These are phyloP conservation scores for Erodium moschatum DNA, from an alignment of 441 rosid species.

Conservation along the genomic window DNA sequence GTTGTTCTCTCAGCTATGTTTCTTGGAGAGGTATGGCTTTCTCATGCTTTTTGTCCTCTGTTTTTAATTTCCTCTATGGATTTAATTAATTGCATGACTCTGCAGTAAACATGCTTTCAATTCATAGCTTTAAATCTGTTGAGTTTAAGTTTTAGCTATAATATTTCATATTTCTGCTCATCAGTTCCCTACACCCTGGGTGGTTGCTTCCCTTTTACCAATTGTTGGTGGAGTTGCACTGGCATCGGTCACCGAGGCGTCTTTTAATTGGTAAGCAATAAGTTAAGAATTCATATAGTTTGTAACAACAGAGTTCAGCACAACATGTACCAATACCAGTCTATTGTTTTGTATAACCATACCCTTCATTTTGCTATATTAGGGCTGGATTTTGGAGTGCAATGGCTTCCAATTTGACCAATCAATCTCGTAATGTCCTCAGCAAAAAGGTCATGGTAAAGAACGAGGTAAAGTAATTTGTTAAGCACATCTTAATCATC, in stretches of 20 bases:
- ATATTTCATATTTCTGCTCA: conserved; percentile 16
- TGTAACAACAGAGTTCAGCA: not conserved
- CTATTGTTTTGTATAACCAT: not conserved
- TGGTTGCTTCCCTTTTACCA: conserved; percentile 72
- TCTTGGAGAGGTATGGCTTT: conserved; percentile 60
- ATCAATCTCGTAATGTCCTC: conserved; percentile 94
- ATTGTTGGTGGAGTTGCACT: conserved; percentile 95
- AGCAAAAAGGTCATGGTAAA: conserved; percentile 95
- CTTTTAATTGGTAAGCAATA: conserved; percentile 73
- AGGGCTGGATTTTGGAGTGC: conserved; percentile 99
- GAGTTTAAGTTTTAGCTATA: conserved; percentile 5
- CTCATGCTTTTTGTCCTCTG: not conserved
- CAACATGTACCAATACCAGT: not conserved
- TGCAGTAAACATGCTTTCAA: not conserved
- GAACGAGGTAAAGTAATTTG: conserved; percentile 56
- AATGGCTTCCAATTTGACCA: conserved; percentile 96
- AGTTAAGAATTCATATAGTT: not conserved
- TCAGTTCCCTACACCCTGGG: conserved; percentile 80
- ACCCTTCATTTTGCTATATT: conserved; percentile 7
- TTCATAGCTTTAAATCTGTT: not conserved
- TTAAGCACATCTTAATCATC: not conserved
- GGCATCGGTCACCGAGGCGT: conserved; percentile 84
- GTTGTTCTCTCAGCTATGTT: conserved; percentile 90
- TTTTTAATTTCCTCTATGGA: no score
- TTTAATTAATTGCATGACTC: not conserved